These are phyloP conservation scores for Protea cynaroides DNA, from an alignment of 164 flowering plant species.

Conservation along the genomic window DNA sequence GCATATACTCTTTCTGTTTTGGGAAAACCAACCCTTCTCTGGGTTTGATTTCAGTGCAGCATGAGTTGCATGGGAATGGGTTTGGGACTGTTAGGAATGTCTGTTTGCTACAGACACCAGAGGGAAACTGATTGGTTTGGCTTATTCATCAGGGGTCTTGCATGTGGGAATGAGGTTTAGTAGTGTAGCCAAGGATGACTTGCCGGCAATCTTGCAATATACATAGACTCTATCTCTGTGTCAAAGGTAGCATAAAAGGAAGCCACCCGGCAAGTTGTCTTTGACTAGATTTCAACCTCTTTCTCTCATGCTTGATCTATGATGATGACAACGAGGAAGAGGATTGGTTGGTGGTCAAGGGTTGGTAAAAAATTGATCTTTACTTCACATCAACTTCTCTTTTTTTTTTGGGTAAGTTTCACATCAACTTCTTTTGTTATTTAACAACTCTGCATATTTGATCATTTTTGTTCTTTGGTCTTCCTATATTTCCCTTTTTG, in stretches of 20 bases:
- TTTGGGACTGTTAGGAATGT: background rate
- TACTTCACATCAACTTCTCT: too few relatives aligned
- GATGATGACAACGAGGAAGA: conserved; percentile 9
- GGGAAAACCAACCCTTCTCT: background rate
- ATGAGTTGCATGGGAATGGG: conserved; percentile 12
- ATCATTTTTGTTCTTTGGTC: too few relatives aligned
- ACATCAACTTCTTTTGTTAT: too few relatives aligned
- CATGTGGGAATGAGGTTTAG: conserved; percentile 37
- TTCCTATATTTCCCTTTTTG: too few relatives aligned
- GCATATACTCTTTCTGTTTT: conserved; percentile 2
- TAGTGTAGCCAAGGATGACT: conserved; percentile 75
- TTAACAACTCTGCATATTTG: too few relatives aligned
- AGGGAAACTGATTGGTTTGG: background rate
- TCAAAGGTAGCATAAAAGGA: background rate
- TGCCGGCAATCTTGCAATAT: conserved; percentile 29
- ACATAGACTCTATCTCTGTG: too few relatives aligned
- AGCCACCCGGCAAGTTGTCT: conserved; percentile 41
- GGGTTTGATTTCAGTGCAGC: background rate
- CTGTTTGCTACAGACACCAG: background rate
- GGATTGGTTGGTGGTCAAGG: background rate
- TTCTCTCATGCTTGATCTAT: conserved; percentile 40
- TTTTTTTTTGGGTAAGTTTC: too few relatives aligned
- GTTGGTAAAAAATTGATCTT: background rate
- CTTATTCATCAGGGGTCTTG: conserved; percentile 40
- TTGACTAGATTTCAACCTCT: conserved; percentile 41